Base-by-base conservation (phyloP, 352 stramenopile genomes). In the Phytophthora macrochlamydospora region DNA sequence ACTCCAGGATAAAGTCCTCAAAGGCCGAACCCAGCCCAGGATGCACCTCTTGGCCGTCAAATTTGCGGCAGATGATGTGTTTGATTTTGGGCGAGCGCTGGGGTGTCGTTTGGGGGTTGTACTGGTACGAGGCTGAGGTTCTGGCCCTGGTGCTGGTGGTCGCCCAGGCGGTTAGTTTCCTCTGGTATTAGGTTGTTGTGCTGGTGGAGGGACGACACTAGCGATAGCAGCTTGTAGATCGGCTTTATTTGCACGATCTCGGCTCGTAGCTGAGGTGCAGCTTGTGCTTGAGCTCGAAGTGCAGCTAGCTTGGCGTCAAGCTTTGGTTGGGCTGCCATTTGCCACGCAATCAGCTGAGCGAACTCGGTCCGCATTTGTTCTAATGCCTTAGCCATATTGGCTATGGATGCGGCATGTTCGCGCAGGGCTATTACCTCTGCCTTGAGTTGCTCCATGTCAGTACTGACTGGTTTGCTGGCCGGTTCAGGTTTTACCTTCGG, bases 11-110 rank as follows among this genome's bases (percentile, higher is more conserved):
- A 40, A 40, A 40, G 35, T 40, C 35, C 35, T 40, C 35, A 40
- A 40, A 40, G 9, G 6, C 35, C 6, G 35, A 40, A 24, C 58
- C 58, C 1, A 59, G 42, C 0, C 40, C 18, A 29, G 58, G 58
- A 12, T 65, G 59, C 18, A 54, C 50, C 32, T 65, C 58, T 35
- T 65, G 50, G 5, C 50, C 58, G 32, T n/a, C 31, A 54, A 59
- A 65, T 12, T 48, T 61, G 32, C 44, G 31, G 44, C 31, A 54
- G 0, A 61, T 13, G 3, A 59, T 18, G 42, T 59, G 40, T 24
- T 65, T 65, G 7, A 59, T 59, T 5, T 12, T 33, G 5, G 49
- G 50, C 13, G 46, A 6, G 37, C 28, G 3, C 54, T 5, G 42
- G 30, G 2, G 31, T 13, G 30, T 59, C 7, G 40, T 28, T 24